These are phyloP conservation scores for Mycena maculata DNA, from an alignment of 768 basidiomycete species.

Conservation along the genomic window DNA sequence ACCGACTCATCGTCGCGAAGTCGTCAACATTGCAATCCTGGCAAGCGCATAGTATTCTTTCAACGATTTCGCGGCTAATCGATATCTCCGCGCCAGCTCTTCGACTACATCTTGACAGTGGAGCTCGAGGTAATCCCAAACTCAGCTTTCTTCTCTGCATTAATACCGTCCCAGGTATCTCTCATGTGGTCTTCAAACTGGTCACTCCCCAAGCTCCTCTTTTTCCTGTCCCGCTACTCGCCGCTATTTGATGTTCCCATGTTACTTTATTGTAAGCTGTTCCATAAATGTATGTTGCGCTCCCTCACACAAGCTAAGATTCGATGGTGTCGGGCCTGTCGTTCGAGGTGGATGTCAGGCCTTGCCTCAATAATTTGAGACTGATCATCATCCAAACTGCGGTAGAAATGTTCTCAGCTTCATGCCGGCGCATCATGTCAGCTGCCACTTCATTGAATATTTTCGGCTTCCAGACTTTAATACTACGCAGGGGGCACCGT, in stretches of 20 bases:
- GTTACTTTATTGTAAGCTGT: slow-evolving; percentile 24
- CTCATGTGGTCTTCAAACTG: slow-evolving; percentile 29
- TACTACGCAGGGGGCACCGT: slow-evolving; percentile 23
- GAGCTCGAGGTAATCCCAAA: slow-evolving; percentile 11
- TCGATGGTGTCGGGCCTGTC: slow-evolving; percentile 21
- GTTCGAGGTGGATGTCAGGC: slow-evolving; percentile 2
- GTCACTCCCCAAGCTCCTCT: slow-evolving; percentile 27
- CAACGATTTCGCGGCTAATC: not conserved
- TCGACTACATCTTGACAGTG: slow-evolving; percentile 30
- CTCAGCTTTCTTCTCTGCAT: not conserved
- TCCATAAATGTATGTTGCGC: not conserved
- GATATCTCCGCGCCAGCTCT: slow-evolving; percentile 17
- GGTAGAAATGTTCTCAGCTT: slow-evolving; percentile 28
- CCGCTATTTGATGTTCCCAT: slow-evolving; percentile 32
- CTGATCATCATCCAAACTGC: not conserved
- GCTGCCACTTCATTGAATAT: not conserved
- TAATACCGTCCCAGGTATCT: slow-evolving; percentile 4
- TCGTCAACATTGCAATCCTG: slow-evolving; percentile 26
- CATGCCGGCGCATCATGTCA: slow-evolving; percentile 26
- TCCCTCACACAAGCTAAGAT: slow-evolving; percentile 8
- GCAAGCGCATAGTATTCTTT: not conserved
- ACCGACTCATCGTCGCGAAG: not conserved
- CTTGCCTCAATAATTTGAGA: not conserved
- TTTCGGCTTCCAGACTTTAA: not conserved
- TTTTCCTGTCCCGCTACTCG: slow-evolving; percentile 29